These are phyloP conservation scores for Podaxis sp. DNA, from an alignment of 768 basidiomycete genomes.

Conservation along the genomic window DNA sequence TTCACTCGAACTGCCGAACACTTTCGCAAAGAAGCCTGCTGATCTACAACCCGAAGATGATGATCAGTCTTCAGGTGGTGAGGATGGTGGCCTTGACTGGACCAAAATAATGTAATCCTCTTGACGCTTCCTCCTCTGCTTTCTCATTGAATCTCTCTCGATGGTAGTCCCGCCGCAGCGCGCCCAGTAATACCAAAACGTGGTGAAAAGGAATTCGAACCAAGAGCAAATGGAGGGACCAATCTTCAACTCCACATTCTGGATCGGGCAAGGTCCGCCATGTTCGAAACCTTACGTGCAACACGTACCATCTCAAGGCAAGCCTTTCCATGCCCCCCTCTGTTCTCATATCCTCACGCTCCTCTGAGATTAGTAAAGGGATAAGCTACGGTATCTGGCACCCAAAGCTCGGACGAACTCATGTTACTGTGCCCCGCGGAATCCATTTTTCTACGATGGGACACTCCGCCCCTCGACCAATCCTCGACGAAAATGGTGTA, in stretches of 20 bases:
- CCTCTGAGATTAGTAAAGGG: conserved; percentile 51
- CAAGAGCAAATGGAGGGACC: conserved; percentile 61
- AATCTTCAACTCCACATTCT: conserved; percentile 80
- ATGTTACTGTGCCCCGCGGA: conserved; percentile 76
- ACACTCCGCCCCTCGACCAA: conserved; percentile 60
- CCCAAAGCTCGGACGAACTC: conserved; percentile 57
- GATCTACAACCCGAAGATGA: conserved; percentile 35
- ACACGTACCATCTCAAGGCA: conserved; percentile 77
- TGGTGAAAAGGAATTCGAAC: conserved; percentile 98
- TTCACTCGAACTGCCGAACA: conserved; percentile 44
- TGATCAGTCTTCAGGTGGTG: conserved; percentile 57
- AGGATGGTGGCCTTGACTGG: conserved; percentile 81
- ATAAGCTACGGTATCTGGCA: conserved; percentile 84
- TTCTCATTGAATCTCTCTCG: conserved; percentile 15
- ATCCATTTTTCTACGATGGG: conserved; percentile 82
- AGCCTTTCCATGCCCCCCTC: conserved; percentile 18
- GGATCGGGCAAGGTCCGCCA: conserved; percentile 75
- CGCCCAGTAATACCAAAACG: conserved; percentile 88
- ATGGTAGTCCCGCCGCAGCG: conserved; percentile 33
- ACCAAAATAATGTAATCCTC: conserved; percentile 61
- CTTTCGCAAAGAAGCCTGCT: conserved; percentile 27
- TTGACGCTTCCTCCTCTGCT: neutral
- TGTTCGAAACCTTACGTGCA: conserved; percentile 79
- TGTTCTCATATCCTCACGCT: neutral
- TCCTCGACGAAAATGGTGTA: conserved; percentile 29